phyloP scores from a whole-genome alignment of 2,329 filamentous ascomycete species.

The Macroventuria anomochaeta region DNA sequence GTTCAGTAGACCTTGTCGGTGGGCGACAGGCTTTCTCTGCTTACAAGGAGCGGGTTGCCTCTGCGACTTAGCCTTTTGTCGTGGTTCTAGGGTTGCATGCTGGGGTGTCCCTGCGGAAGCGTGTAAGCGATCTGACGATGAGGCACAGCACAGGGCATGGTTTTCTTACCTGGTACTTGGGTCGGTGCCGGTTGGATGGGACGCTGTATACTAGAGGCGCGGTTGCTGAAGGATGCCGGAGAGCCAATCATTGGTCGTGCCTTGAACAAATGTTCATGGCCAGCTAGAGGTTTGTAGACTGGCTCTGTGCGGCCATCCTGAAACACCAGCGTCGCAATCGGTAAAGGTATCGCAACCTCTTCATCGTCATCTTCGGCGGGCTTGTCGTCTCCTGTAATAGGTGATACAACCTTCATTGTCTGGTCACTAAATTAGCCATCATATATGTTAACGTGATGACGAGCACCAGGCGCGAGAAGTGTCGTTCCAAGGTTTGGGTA shows the following conservation, averaged over 20 bases:
- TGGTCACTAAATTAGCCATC: neutral
- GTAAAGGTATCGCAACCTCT: slow-evolving; percentile 24
- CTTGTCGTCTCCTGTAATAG: neutral
- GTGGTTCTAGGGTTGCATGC: neutral
- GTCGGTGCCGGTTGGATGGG: slow-evolving; percentile 2
- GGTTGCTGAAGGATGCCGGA: neutral
- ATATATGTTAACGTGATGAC: neutral
- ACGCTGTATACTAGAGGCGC: neutral
- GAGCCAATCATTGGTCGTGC: neutral
- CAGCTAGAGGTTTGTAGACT: slow-evolving; percentile 30
- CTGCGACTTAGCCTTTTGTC: neutral
- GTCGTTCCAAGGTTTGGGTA: slow-evolving; percentile 9
- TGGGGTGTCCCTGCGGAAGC: slow-evolving; percentile 7
- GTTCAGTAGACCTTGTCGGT: slow-evolving; percentile 2
- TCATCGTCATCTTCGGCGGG: slow-evolving; percentile 9
- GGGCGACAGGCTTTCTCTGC: neutral
- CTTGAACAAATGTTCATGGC: slow-evolving; percentile 36
- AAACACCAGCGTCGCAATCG: slow-evolving; percentile 30
- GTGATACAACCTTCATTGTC: neutral
- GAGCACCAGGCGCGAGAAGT: neutral
- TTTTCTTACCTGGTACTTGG: slow-evolving; percentile 18
- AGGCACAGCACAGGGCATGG: neutral
- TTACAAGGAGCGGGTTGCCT: neutral
- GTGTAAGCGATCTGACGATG: slow-evolving; percentile 15
- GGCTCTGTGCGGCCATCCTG: slow-evolving; percentile 30